These are phyloP conservation scores for Penicillium rolfsii DNA, from an alignment of 2,329 filamentous ascomycete genomes.

Conservation along the genomic window DNA sequence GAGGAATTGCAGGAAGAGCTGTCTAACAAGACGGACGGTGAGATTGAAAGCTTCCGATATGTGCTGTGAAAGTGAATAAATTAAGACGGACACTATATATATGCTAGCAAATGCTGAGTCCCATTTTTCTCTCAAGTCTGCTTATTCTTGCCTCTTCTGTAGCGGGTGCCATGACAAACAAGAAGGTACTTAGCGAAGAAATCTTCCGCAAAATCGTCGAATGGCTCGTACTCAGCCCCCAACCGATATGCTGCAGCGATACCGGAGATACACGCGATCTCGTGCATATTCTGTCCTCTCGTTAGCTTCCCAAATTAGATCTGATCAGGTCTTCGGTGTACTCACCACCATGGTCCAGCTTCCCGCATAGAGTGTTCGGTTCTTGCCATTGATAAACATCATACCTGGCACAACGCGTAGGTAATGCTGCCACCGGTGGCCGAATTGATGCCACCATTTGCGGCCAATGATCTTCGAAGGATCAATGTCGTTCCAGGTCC, in stretches of 20 bases:
- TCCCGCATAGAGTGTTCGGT: slow-evolving; percentile 65
- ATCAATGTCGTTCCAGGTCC: slow-evolving; percentile 62
- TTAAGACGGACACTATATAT: neutral
- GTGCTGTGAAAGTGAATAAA: slow-evolving; percentile 28
- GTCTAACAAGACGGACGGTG: slow-evolving; percentile 41
- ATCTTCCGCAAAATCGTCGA: slow-evolving; percentile 40
- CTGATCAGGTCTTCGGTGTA: slow-evolving; percentile 2
- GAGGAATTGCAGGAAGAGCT: slow-evolving; percentile 38
- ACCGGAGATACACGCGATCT: slow-evolving; percentile 70
- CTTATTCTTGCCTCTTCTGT: slow-evolving; percentile 26
- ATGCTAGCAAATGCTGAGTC: neutral
- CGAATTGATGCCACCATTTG: slow-evolving; percentile 67
- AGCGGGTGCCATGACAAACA: slow-evolving; percentile 36
- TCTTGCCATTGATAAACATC: slow-evolving; percentile 71
- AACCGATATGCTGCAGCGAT: slow-evolving; percentile 71
- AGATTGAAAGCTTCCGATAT: slow-evolving; percentile 43
- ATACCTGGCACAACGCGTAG: slow-evolving; percentile 68
- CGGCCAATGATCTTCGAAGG: slow-evolving; percentile 59
- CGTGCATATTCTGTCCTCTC: slow-evolving; percentile 55
- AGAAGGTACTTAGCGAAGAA: slow-evolving; percentile 41
- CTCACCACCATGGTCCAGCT: slow-evolving; percentile 70
- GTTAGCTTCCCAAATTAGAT: neutral
- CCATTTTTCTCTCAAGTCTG: slow-evolving; percentile 9
- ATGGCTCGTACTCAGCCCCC: slow-evolving; percentile 62
- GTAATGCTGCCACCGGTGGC: slow-evolving; percentile 64